Evolutionary conservation across 1,139 yeast genomes (phyloP), one percentile per base, ranked within the genome.

Genomic region (Scheffersomyces illinoinensis): DNA sequence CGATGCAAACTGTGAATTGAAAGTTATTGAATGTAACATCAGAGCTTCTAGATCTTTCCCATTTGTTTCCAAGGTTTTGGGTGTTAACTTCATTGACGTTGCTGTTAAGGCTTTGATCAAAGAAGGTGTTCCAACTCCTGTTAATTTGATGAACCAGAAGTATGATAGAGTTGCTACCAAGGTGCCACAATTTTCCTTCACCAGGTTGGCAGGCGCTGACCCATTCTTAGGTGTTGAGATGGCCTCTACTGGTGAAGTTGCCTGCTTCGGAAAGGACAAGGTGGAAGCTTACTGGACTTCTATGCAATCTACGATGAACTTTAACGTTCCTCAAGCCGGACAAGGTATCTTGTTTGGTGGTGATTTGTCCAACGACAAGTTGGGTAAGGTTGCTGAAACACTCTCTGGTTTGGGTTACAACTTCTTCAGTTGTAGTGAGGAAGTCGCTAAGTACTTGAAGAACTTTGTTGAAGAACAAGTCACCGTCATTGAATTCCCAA

Each of bases 1-100:
- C 62, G 82, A 78, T 55, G 79, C 84, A 59, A 85, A 84, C 56
- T 83, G 92, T 71, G 86, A 84, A 61, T 78, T 85, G 67, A 95
- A 95, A 85, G 99, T 95, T 63, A 95, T 95, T 73, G 99, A 95
- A 81, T 95, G 99, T 85, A 95, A 95, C 78, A 91, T 95, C 70
- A 90, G 99, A 79, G 99, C 99, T 54, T 93, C 98, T 18, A 89
- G 99, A 76, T 93, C 98, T 23, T 93, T 95, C 92, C 99, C 99
- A 76, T 95, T 95, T 74, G 98, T 95, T 57, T 93, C 98, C 59
- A 95, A 95, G 83, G 99, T 95, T 54, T 83, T 95, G 64, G 99
- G 98, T 64, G 84, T 85, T 60, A 93, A 95, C 81, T 93, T 95
- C 75, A 95, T 95, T 73, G 97, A 95, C 57, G 93, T 92, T 68